Percentiles rank a stretch among this genome's conserved stretches.
Evolutionary conservation across 2,329 filamentous ascomycete species (phyloP).

Genomic region (Trichoderma atroviride): DNA sequence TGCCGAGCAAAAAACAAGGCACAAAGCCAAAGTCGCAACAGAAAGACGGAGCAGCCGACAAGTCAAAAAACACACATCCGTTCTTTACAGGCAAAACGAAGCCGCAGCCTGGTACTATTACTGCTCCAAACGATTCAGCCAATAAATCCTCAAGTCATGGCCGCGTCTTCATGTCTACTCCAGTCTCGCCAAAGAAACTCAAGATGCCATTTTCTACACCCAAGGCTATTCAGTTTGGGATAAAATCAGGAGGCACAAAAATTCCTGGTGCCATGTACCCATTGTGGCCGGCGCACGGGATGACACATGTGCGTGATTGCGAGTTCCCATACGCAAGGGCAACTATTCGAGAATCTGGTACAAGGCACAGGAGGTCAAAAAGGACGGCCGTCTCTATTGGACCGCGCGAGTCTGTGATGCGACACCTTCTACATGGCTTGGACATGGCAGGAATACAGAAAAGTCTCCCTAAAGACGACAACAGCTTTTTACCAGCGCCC

Average conservation of each 20-base stretch:
- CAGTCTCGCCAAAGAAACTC: slow-evolving; percentile 53
- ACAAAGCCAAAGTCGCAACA: not conserved
- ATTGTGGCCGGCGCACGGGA: slow-evolving; percentile 70
- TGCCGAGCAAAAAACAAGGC: not conserved
- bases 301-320: slow-evolving; percentile 63
- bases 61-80: slow-evolving; percentile 44
- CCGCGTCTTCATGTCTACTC: slow-evolving; percentile 56
- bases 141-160: slow-evolving; percentile 38
- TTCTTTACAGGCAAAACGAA: slow-evolving; percentile 47
- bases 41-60: slow-evolving; percentile 30
- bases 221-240: slow-evolving; percentile 45
- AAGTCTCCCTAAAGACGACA: slow-evolving; percentile 37
- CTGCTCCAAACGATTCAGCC: slow-evolving; percentile 29
- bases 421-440: slow-evolving; percentile 33
- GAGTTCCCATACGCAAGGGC: slow-evolving; percentile 1
- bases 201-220: slow-evolving; percentile 38
- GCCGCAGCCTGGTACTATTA: slow-evolving; percentile 31
- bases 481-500: slow-evolving; percentile 50
- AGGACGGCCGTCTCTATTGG: slow-evolving; percentile 48
- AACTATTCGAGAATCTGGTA: not conserved
- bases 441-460: slow-evolving; percentile 35
- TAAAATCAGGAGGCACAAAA: slow-evolving; percentile 53
- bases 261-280: slow-evolving; percentile 68
- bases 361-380: slow-evolving; percentile 51
- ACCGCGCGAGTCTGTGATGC: slow-evolving; percentile 49